Evolutionary conservation across 1,139 yeast species (phyloP).

Genomic region (Geotrichum macrosporum): DNA sequence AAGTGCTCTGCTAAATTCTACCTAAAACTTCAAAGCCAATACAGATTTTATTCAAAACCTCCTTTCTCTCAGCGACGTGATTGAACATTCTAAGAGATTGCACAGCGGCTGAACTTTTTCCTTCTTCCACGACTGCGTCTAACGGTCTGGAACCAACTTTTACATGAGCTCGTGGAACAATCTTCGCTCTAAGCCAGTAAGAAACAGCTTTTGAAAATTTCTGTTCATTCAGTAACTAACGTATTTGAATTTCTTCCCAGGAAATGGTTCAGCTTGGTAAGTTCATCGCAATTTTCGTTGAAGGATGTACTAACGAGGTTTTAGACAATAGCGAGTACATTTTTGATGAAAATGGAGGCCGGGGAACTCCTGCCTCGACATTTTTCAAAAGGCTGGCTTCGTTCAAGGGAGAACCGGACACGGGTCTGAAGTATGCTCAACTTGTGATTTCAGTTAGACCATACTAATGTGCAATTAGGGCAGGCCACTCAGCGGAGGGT

Average conservation of each 20-base stretch:
- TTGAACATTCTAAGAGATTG: background rate
- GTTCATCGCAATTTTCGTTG: conserved; percentile 24
- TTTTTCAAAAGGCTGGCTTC: conserved; percentile 51
- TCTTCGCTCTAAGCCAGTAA: conserved; percentile 8
- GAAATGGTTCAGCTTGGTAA: conserved; percentile 60
- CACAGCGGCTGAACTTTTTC: background rate
- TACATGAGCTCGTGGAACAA: conserved; percentile 10
- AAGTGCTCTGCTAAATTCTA: background rate
- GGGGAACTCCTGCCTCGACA: conserved; percentile 58
- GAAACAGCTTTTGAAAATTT: background rate
- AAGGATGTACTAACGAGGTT: background rate
- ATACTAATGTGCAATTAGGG: background rate
- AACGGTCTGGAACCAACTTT: background rate
- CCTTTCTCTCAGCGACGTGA: background rate
- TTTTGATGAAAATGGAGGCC: conserved; percentile 65
- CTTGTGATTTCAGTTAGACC: background rate
- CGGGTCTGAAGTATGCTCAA: conserved; percentile 11
- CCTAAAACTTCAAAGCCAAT: no score
- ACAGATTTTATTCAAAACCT: background rate
- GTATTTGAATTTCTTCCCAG: conserved; percentile 22
- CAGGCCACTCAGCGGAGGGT: conserved; percentile 27
- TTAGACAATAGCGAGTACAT: conserved; percentile 52
- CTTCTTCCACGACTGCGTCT: background rate
- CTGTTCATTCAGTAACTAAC: background rate
- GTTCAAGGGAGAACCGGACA: conserved; percentile 22